Conservation (phyloP, 176 grass and related monocot species). For the Eragrostis curvula region DNA sequence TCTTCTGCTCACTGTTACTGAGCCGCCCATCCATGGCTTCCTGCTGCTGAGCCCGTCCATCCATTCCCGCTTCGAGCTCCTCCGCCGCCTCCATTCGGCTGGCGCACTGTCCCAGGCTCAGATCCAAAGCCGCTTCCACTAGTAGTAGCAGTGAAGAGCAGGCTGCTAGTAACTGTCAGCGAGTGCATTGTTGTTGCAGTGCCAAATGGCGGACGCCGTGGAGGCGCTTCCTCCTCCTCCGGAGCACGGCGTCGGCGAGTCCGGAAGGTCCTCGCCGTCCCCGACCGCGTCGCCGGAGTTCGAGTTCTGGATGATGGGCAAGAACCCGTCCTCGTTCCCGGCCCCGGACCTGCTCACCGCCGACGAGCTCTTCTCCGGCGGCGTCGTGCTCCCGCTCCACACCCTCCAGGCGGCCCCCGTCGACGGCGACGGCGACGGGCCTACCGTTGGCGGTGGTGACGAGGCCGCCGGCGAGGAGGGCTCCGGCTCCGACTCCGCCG, state of each 20-base stretch:
- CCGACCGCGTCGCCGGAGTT: constrained; percentile 78
- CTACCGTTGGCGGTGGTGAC: not conserved
- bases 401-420: constrained; percentile 32
- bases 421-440: not conserved
- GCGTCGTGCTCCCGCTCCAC: constrained; percentile 91
- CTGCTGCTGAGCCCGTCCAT: not conserved
- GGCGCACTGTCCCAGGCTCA: not conserved
- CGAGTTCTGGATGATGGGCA: constrained; percentile 96
- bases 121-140: not conserved
- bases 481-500: not conserved
- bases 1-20: not conserved
- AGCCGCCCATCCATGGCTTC: not conserved
- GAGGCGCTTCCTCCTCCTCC: constrained; percentile 1
- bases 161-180: not conserved
- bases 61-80: not conserved
- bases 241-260: constrained; percentile 23
- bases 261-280: constrained; percentile 50
- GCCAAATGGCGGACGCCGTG: constrained; percentile 38
- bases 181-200: not conserved
- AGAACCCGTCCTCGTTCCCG: constrained; percentile 54
- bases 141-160: not conserved
- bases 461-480: not conserved
- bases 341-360: constrained; percentile 69
- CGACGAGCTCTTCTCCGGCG: constrained; percentile 97
- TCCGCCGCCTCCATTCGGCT: not conserved